Evolutionary conservation across 345 rosid species (phyloP).

Genomic region (Ricinus communis): DNA sequence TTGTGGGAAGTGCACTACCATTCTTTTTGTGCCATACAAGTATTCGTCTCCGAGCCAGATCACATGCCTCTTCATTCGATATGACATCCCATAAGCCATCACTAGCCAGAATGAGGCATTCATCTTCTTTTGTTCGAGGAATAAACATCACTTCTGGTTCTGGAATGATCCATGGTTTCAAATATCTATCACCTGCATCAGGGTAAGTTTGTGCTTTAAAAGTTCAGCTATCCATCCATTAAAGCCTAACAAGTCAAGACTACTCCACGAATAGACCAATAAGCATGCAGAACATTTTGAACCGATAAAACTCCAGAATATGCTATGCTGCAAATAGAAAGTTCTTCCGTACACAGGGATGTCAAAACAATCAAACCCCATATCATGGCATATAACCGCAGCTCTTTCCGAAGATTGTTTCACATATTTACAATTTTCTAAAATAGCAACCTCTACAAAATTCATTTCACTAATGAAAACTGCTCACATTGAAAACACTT

Average conservation of each 20-base stretch:
- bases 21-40: constrained; percentile 89
- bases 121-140: constrained; percentile 86
- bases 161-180: constrained; percentile 95
- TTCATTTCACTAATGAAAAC: not conserved
- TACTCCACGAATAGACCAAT: no score
- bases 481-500: not conserved
- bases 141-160: constrained; percentile 85
- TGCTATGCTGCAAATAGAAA: no score
- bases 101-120: constrained; percentile 83
- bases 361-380: no score
- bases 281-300: no score
- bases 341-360: no score
- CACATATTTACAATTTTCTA: not conserved
- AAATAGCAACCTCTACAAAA: not conserved
- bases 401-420: not conserved
- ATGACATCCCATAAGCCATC: constrained; percentile 98
- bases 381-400: not conserved
- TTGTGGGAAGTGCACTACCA: constrained; percentile 41
- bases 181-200: constrained; percentile 81
- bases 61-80: constrained; percentile 89
- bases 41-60: constrained; percentile 77
- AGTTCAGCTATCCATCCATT: no score
- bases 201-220: not conserved
- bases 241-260: no score
- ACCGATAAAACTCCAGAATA: no score